Conservation (phyloP, 495 filamentous ascomycete genomes). For the Neurospora pannonica region DNA sequence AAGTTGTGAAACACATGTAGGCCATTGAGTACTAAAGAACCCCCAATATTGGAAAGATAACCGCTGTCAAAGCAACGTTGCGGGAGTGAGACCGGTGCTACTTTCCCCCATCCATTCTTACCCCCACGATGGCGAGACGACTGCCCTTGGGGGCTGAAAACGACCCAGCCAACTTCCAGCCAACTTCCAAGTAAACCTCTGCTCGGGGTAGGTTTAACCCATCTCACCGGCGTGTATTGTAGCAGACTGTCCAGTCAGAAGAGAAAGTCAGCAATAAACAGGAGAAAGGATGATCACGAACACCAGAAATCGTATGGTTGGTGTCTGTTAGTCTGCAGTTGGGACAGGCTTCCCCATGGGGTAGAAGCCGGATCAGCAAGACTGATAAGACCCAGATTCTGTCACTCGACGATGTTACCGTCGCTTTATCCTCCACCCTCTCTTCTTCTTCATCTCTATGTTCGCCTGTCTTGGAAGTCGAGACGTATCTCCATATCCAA, state of each 20-base stretch:
- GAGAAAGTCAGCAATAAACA: background rate
- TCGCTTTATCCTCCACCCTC: background rate
- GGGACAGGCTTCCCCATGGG: background rate
- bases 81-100: background rate
- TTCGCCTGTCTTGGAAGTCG: background rate
- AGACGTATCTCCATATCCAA: background rate
- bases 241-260: background rate
- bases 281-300: background rate
- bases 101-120: background rate
- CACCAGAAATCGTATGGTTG: background rate
- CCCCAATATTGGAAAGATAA: background rate
- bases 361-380: background rate
- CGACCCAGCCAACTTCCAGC: background rate
- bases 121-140: background rate
- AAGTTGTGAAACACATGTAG: background rate
- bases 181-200: background rate
- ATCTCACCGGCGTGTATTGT: background rate
- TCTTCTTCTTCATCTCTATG: background rate
- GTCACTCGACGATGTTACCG: background rate
- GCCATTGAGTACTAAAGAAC: background rate
- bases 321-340: background rate
- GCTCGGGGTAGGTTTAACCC: background rate
- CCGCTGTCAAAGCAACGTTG: background rate
- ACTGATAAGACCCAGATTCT: background rate
- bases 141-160: background rate